Percentiles rank a stretch among this genome's conserved stretches.
Evolutionary conservation across 1,284 basidiomycete genomes (phyloP).

Genomic region (Ceratobasidium sp.): DNA sequence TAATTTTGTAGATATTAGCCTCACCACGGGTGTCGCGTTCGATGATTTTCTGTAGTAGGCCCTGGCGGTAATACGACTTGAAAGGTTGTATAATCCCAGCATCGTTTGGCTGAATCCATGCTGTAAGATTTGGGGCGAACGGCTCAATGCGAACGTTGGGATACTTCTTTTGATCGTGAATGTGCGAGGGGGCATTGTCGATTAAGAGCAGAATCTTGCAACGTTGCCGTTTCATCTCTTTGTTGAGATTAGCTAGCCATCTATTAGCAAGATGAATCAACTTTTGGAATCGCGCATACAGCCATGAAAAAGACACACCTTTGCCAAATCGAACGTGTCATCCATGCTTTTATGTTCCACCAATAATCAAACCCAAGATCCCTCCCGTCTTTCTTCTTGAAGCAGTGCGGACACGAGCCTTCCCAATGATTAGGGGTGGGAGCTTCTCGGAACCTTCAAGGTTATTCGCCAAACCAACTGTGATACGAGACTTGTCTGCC

Average conservation of each 20-base stretch:
- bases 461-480: constrained; percentile 49
- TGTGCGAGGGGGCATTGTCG: constrained; percentile 31
- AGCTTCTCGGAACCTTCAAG: constrained; percentile 49
- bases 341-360: constrained; percentile 51
- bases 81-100: constrained; percentile 36
- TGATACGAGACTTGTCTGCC: constrained; percentile 47
- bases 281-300: not conserved
- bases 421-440: constrained; percentile 49
- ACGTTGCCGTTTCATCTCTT: constrained; percentile 12
- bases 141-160: constrained; percentile 12
- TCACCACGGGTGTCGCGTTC: constrained; percentile 27
- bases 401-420: constrained; percentile 46
- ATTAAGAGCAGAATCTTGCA: constrained; percentile 20
- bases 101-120: constrained; percentile 36
- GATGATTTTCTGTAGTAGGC: not conserved
- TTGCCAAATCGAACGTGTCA: constrained; percentile 44
- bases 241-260: constrained; percentile 14
- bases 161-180: constrained; percentile 1
- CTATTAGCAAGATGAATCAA: not conserved
- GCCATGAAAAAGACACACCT: not conserved
- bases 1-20: constrained; percentile 37
- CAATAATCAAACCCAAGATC: constrained; percentile 49
- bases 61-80: constrained; percentile 32
- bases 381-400: constrained; percentile 44
- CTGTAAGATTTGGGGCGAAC: constrained; percentile 34